Evolutionary conservation across 2,329 filamentous ascomycete genomes (phyloP).

Genomic region (Fusarium redolens): DNA sequence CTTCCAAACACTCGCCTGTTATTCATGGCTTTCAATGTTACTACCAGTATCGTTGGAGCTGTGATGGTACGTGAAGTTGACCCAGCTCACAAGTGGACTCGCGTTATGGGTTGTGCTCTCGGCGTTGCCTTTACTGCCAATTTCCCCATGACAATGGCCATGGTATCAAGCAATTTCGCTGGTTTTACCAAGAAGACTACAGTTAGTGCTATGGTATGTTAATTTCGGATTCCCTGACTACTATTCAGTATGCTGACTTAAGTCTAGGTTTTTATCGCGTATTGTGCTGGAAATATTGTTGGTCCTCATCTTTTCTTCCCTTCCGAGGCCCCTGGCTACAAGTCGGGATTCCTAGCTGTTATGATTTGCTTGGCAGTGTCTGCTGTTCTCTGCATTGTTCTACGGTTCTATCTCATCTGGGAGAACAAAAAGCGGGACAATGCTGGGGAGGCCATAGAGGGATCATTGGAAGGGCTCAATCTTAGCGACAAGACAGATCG

Average conservation of each 20-base stretch:
- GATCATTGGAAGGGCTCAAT: not conserved
- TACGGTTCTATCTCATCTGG: not conserved
- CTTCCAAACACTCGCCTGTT: not conserved
- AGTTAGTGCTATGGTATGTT: not conserved
- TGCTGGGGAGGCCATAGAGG: not conserved
- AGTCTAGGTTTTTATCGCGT: not conserved
- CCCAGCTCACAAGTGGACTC: not conserved
- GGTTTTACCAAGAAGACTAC: not conserved
- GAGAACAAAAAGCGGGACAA: not conserved
- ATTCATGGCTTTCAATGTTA: not conserved
- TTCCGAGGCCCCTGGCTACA: not conserved
- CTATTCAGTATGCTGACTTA: not conserved
- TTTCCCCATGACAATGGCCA: not conserved
- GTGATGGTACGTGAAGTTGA: not conserved
- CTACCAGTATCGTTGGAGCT: not conserved
- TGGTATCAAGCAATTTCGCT: not conserved
- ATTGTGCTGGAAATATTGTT: not conserved
- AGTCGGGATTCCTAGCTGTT: not conserved
- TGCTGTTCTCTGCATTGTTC: not conserved
- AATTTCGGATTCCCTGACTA: fast-evolving
- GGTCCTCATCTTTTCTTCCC: not conserved
- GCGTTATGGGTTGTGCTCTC: not conserved
- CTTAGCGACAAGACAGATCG: not conserved
- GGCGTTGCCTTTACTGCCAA: not conserved
- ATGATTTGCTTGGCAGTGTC: not conserved